Conservation (phyloP, 345 rosid genomes). For the Euphorbia pulcherrima region DNA sequence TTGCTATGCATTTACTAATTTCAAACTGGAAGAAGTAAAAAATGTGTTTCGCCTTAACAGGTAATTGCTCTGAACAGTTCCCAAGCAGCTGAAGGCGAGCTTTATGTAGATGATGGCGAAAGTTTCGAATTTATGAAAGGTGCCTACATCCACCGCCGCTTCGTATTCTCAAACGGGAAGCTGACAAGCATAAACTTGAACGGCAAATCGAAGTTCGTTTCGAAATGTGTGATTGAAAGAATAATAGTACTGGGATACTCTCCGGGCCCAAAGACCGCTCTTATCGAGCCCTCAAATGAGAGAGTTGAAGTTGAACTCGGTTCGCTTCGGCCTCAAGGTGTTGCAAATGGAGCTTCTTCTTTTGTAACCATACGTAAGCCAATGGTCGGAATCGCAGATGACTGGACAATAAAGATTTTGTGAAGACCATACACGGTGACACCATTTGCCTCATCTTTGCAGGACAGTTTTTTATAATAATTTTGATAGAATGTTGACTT, state of each 20-base stretch:
- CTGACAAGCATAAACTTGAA: conserved; percentile 53
- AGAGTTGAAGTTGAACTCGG: conserved; percentile 61
- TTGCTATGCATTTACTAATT: neutral
- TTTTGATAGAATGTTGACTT: neutral
- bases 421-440: conserved; percentile 20
- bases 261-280: conserved; percentile 46
- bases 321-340: conserved; percentile 50
- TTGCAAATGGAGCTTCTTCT: conserved; percentile 36
- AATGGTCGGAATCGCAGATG: conserved; percentile 61
- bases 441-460: neutral
- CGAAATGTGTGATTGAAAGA: conserved; percentile 63
- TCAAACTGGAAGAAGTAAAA: too few species aligned
- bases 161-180: conserved; percentile 61
- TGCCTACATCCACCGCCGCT: conserved; percentile 71
- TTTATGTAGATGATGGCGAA: conserved; percentile 89
- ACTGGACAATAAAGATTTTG: conserved; percentile 74
- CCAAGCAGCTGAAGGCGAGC: conserved; percentile 82
- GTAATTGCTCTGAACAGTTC: conserved; percentile 90
- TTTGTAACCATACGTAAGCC: conserved; percentile 78
- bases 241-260: conserved; percentile 64
- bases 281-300: conserved; percentile 61
- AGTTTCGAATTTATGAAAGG: conserved; percentile 70
- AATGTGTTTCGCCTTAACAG: conserved; percentile 27
- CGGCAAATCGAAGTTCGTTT: conserved; percentile 43
- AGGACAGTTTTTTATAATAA: neutral